phyloP scores from a whole-genome alignment of 208 protist genomes.

The Trypanosoma lewisi region DNA sequence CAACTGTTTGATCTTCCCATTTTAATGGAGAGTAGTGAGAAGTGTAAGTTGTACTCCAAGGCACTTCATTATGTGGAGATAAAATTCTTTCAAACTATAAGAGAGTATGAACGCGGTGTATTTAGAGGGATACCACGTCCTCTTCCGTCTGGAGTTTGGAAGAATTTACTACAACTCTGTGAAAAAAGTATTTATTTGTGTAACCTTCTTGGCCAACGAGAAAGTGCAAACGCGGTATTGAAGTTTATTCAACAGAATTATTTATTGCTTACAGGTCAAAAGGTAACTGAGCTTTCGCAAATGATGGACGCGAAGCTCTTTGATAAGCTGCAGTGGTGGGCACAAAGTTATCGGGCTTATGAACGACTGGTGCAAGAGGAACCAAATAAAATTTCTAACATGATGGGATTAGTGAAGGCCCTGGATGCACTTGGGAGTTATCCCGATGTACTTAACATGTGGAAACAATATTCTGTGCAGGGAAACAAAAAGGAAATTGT shows the following conservation, averaged over 20 bases:
- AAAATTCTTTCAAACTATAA: conserved; percentile 80
- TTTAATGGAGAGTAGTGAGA: conserved; percentile 92
- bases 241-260: conserved; percentile 93
- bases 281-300: conserved; percentile 58
- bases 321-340: conserved; percentile 98
- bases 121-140: conserved; percentile 56
- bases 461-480: conserved; percentile 58
- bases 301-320: conserved; percentile 91
- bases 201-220: conserved; percentile 97
- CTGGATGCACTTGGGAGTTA: conserved; percentile 96
- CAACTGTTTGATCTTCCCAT: conserved; percentile 79
- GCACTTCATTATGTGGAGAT: conserved; percentile 96
- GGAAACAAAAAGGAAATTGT: conserved; percentile 69
- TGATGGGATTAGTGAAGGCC: conserved; percentile 96
- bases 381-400: conserved; percentile 82
- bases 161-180: conserved; percentile 65
- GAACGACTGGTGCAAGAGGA: conserved; percentile 77
- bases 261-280: conserved; percentile 70
- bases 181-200: conserved; percentile 97
- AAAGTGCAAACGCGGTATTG: conserved; percentile 97
- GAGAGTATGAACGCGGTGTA: conserved; percentile 69
- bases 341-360: conserved; percentile 93
- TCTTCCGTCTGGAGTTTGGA: conserved; percentile 62
- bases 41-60: conserved; percentile 93
- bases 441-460: conserved; percentile 79